Conservation (phyloP, 140 eudicot genomes). For the Bidens hawaiensis region DNA sequence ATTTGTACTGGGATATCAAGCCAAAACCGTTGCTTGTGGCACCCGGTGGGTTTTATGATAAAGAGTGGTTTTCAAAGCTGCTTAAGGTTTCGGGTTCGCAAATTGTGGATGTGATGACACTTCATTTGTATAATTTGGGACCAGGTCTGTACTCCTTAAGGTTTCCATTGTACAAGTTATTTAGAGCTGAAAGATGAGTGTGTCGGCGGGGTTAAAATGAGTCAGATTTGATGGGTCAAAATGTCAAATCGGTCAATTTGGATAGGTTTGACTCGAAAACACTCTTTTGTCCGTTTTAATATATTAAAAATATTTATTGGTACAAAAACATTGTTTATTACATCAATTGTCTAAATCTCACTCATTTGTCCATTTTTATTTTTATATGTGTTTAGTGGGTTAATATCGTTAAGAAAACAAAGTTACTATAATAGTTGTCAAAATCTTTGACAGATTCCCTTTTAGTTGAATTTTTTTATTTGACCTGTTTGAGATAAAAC, state of each 20-base stretch:
- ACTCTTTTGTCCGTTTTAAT: not conserved
- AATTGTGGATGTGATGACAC: conserved; percentile 59
- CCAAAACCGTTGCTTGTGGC: conserved; percentile 67
- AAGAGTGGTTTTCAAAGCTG: conserved; percentile 67
- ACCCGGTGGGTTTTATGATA: conserved; percentile 88
- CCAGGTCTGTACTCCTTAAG: conserved; percentile 46
- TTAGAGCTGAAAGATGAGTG: not conserved
- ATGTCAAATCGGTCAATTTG: not conserved
- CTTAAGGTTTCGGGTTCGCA: conserved; percentile 67
- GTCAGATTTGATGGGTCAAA: not conserved
- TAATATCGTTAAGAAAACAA: not conserved
- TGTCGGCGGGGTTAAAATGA: not conserved
- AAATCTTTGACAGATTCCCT: not conserved
- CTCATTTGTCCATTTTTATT: not conserved
- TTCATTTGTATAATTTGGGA: conserved; percentile 81
- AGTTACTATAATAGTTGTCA: not conserved
- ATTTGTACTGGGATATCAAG: conserved; percentile 31
- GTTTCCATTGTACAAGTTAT: not conserved
- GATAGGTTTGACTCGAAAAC: not conserved
- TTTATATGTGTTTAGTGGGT: not conserved
- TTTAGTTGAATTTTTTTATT: not conserved
- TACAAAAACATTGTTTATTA: too few relatives aligned
- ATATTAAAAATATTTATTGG: too few relatives aligned
- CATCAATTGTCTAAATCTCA: not conserved
- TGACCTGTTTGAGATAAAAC: not conserved